These are phyloP conservation scores for Fusarium citri DNA, from an alignment of 2,329 filamentous ascomycete genomes.

Conservation along the genomic window DNA sequence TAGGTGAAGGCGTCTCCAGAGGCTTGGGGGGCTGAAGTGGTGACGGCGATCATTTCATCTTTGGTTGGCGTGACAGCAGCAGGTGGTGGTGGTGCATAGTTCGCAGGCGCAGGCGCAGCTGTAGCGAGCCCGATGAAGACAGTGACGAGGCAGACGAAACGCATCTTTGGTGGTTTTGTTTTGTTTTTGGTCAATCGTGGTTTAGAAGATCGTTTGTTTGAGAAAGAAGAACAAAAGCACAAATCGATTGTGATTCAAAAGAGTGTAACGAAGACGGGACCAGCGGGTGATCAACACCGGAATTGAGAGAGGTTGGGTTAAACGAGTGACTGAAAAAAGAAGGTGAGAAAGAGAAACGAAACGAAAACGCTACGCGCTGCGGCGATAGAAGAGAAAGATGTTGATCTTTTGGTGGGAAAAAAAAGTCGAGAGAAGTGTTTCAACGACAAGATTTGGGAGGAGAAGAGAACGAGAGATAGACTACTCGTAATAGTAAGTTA, in stretches of 20 bases:
- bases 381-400: conserved; percentile 7
- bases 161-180: conserved; percentile 25
- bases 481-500: background rate
- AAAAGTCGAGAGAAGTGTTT: background rate
- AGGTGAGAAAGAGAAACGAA: conserved; percentile 8
- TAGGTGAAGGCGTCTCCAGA: conserved; percentile 31
- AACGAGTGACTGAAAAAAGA: conserved; percentile 35
- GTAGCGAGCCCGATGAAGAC: conserved; percentile 26
- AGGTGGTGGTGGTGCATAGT: background rate
- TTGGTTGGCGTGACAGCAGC: conserved; percentile 6
- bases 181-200: background rate
- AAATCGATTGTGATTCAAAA: conserved; percentile 17
- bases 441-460: background rate
- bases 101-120: conserved; percentile 29
- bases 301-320: background rate
- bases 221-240: background rate
- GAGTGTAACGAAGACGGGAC: conserved; percentile 8
- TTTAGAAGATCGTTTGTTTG: background rate
- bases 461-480: background rate
- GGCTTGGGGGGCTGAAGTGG: conserved; percentile 22
- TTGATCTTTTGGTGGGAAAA: background rate
- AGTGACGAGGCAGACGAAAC: conserved; percentile 12
- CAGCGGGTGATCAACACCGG: conserved; percentile 38
- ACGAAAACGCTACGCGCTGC: conserved; percentile 22
- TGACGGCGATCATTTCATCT: conserved; percentile 33